Percentiles rank a stretch among this genome's conserved stretches.
Evolutionary conservation across 108 stramenopile genomes (phyloP).

Genomic region (Skeletonema potamos): DNA sequence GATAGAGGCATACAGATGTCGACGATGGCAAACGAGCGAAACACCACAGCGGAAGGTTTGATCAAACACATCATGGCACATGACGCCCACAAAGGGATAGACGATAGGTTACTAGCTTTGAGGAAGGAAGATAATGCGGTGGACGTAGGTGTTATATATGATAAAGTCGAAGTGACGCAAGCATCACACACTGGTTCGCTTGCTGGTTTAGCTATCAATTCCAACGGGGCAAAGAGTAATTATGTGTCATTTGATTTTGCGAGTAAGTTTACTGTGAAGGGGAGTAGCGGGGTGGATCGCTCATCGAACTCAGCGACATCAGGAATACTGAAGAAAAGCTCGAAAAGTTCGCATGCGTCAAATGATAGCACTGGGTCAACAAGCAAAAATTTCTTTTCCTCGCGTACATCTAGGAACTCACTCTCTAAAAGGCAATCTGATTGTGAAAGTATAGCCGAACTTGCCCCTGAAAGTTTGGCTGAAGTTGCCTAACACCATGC

Average conservation of each 20-base stretch:
- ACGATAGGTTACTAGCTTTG: constrained; percentile 25
- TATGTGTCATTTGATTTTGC: neutral
- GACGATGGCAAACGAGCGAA: constrained; percentile 7
- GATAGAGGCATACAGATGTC: constrained; percentile 34
- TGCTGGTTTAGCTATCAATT: neutral
- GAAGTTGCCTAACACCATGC: neutral
- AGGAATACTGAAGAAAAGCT: neutral
- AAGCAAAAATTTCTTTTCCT: neutral
- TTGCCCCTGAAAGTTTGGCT: neutral
- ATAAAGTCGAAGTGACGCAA: neutral
- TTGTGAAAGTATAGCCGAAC: neutral
- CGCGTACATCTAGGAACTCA: neutral
- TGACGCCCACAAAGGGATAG: constrained; percentile 33
- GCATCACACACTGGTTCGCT: neutral
- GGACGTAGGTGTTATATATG: neutral
- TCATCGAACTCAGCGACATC: neutral
- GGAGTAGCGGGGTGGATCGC: neutral
- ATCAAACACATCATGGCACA: constrained; percentile 40
- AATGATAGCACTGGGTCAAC: neutral
- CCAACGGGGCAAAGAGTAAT: neutral
- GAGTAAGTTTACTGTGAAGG: neutral
- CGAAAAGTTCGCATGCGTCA: neutral
- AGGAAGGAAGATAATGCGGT: constrained; percentile 17
- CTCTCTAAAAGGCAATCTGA: neutral
- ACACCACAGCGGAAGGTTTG: constrained; percentile 15